A percentile compares a stretch with the other conserved stretches of the same genome.
phyloP scores from a whole-genome alignment of 805 yeast genomes.

The Saturnispora zaruensis region DNA sequence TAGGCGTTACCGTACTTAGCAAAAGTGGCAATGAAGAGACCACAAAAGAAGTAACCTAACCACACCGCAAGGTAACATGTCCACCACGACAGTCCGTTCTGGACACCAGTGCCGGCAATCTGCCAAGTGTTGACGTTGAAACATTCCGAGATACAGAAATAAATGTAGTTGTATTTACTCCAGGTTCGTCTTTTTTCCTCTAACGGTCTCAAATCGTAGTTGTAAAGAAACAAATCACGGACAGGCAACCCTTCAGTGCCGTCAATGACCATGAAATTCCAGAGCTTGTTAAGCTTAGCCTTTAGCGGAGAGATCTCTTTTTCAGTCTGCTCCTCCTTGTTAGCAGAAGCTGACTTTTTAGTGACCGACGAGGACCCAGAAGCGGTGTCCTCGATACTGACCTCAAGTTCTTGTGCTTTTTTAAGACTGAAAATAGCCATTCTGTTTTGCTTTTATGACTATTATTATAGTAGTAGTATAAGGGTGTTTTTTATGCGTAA shows the following conservation, averaged over 20 bases:
- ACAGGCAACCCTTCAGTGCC: conserved; percentile 34
- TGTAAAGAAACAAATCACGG: conserved; percentile 50
- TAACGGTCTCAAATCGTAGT: conserved; percentile 30
- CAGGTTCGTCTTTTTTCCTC: conserved; percentile 27
- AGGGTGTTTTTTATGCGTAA: not conserved
- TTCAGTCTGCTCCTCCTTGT: not conserved
- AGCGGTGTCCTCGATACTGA: not conserved
- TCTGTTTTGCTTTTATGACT: not conserved
- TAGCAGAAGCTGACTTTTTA: not conserved
- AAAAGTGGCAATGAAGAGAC: conserved; percentile 36
- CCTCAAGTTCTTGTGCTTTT: not conserved
- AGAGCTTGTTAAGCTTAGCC: not conserved
- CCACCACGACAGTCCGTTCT: conserved; percentile 18
- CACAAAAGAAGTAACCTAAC: conserved; percentile 21
- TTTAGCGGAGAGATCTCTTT: not conserved
- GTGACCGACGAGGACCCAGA: not conserved
- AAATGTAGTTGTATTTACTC: conserved; percentile 15
- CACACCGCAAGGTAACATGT: conserved; percentile 15
- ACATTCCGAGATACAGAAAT: conserved; percentile 26
- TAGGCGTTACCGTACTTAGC: conserved; percentile 41
- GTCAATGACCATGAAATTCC: conserved; percentile 13
- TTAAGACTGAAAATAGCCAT: not conserved
- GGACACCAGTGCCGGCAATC: conserved; percentile 30
- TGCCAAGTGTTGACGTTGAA: conserved; percentile 22
- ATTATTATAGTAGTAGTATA: not conserved